phyloP scores from a whole-genome alignment of 129 eudicot species.

The Flaveria ramosissima region DNA sequence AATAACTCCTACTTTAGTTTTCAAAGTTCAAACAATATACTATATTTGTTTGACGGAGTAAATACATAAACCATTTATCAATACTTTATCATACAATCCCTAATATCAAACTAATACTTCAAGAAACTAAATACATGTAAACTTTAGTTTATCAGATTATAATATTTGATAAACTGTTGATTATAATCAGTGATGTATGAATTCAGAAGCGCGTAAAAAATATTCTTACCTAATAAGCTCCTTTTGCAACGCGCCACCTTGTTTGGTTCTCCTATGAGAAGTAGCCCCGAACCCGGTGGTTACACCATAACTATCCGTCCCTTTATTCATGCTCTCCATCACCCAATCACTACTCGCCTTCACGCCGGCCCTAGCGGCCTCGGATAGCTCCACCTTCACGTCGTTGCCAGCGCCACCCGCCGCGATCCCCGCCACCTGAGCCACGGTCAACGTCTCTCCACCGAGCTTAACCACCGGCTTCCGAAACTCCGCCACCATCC shows the following conservation, averaged over 20 bases:
- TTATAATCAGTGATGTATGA: no score
- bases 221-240: constrained; percentile 43
- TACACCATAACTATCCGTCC: constrained; percentile 45
- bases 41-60: no score
- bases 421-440: constrained; percentile 72
- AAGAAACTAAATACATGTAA: no score
- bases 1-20: no score
- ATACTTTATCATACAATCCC: no score
- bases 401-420: constrained; percentile 13
- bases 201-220: no score
- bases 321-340: constrained; percentile 47
- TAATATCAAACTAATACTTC: no score
- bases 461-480: constrained; percentile 59
- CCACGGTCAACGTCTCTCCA: constrained; percentile 56
- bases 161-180: no score
- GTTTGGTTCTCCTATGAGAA: constrained; percentile 43
- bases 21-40: no score
- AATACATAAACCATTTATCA: no score
- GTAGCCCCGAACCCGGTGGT: constrained; percentile 48
- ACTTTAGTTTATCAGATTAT: no score
- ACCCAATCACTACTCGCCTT: constrained; percentile 49
- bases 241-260: constrained; percentile 46
- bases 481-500: constrained; percentile 68
- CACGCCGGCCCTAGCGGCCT: constrained; percentile 37
- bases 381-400: constrained; percentile 41